Conservation (phyloP, 768 basidiomycete species). For the Russula abietina region DNA sequence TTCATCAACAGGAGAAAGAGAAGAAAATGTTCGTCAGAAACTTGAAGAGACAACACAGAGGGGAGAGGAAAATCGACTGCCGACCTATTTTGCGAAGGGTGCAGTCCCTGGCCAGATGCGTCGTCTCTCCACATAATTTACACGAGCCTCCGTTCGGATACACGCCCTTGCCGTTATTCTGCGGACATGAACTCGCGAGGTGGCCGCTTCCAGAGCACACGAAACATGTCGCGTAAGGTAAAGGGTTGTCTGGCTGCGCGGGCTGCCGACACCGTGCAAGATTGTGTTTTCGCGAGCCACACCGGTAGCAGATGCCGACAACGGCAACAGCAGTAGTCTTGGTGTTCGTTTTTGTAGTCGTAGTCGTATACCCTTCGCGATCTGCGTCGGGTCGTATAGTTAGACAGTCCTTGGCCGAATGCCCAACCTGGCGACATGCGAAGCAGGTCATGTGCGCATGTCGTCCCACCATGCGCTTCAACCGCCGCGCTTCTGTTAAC, state of each 20-base stretch:
- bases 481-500: conserved; percentile 53
- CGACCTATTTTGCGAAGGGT: conserved; percentile 49
- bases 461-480: conserved; percentile 56
- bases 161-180: conserved; percentile 73
- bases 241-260: conserved; percentile 53
- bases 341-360: conserved; percentile 19
- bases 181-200: conserved; percentile 74
- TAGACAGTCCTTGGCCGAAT: conserved; percentile 79
- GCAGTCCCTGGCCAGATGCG: conserved; percentile 85
- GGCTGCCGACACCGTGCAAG: conserved; percentile 73
- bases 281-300: conserved; percentile 66
- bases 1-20: background rate
- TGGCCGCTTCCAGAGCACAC: conserved; percentile 83
- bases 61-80: background rate
- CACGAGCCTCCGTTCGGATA: conserved; percentile 91
- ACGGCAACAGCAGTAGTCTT: conserved; percentile 55
- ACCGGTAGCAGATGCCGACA: conserved; percentile 53
- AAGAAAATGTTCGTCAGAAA: background rate
- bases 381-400: conserved; percentile 31
- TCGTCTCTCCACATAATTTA: conserved; percentile 80
- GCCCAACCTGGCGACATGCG: conserved; percentile 78
- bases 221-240: conserved; percentile 89
- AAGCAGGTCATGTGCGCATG: conserved; percentile 66
- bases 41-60: background rate
- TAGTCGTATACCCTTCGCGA: conserved; percentile 20